These are phyloP conservation scores for Diaporthe humulicola DNA, from an alignment of 2,329 filamentous ascomycete genomes.

Conservation along the genomic window DNA sequence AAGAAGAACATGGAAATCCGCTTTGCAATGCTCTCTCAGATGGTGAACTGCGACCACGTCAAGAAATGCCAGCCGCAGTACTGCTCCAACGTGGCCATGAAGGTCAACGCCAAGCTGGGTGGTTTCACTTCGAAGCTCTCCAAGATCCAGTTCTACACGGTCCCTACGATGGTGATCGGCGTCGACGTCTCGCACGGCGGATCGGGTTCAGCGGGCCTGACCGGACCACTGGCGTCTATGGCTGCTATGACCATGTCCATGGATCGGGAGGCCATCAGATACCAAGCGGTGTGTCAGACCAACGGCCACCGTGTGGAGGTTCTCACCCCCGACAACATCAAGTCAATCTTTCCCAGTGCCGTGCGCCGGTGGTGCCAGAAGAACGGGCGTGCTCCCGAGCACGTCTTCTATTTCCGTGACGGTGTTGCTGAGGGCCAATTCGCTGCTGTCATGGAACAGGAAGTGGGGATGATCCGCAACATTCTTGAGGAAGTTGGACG, in stretches of 20 bases:
- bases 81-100: slow-evolving; percentile 94
- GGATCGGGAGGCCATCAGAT: slow-evolving; percentile 79
- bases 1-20: slow-evolving; percentile 93
- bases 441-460: slow-evolving; percentile 80
- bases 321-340: slow-evolving; percentile 76
- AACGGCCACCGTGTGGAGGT: slow-evolving; percentile 89
- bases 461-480: slow-evolving; percentile 79
- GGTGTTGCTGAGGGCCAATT: slow-evolving; percentile 93
- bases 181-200: slow-evolving; percentile 90
- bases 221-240: slow-evolving; percentile 70
- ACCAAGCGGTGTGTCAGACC: slow-evolving; percentile 82
- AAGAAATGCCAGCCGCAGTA: slow-evolving; percentile 82
- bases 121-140: slow-evolving; percentile 75
- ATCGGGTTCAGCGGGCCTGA: slow-evolving; percentile 69
- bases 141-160: slow-evolving; percentile 57
- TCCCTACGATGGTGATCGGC: slow-evolving; percentile 86
- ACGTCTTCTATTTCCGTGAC: slow-evolving; percentile 93
- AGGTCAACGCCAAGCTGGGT: slow-evolving; percentile 95
- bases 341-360: slow-evolving; percentile 74
- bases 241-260: slow-evolving; percentile 89
- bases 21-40: slow-evolving; percentile 86
- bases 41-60: slow-evolving; percentile 80
- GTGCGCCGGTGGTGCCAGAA: slow-evolving; percentile 73
- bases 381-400: slow-evolving; percentile 70
- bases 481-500: slow-evolving; percentile 60